Base-by-base conservation (phyloP, 2,329 filamentous ascomycete genomes). In the Chaetomiaceae sp. region DNA sequence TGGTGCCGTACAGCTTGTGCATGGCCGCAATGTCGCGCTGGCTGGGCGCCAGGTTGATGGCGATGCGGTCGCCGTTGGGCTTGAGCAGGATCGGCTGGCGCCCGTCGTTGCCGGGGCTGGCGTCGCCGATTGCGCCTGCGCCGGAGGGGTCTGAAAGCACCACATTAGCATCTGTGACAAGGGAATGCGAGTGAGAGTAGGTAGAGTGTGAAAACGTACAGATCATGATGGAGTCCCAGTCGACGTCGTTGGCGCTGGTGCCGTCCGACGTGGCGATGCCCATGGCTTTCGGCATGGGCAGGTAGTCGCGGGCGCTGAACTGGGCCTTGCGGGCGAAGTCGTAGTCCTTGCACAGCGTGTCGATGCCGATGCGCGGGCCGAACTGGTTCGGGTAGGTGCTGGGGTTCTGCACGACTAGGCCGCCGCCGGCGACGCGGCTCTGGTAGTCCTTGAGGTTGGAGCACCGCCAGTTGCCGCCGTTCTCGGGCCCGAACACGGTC, bases 181-280 rank as follows among this genome's bases (percentile, higher is more conserved):
- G 22, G 22, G 22, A 9, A 9, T 5, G 22, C 6, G 22, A 9
- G 22, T 5, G 22, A 9, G 22, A 9, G 22, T 5, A 9, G 22
- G 22, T 5, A 24, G 22, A 24, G 22, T 6, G 22, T 5, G 22
- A 6, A 24, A 24, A 24, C 9, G n/a, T 27, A 42, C 40, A 42
- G 10, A 42, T 42, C 40, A 42, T 42, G 32, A 42, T 42, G n/a
- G 40, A 42, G n/a, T 24, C 29, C 40, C 40, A 42, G 15, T 42
- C 40, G 9, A 42, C 40, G 15, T 35, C 32, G 6, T 42, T 20
- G 2, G 4, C 19, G 15, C 22, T 27, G 9, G 20, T 35, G 40
- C 40, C 40, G 15, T 10, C 18, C n/a, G 40, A 35, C 2, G n/a
- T 27, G 30, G 39, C 39, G n/a, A 35, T n/a, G 4, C 39, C 39